Evolutionary conservation across 176 grass and related monocot genomes (phyloP), one percentile per base, ranked within the genome.

Genomic region (Neostapfia colusana): DNA sequence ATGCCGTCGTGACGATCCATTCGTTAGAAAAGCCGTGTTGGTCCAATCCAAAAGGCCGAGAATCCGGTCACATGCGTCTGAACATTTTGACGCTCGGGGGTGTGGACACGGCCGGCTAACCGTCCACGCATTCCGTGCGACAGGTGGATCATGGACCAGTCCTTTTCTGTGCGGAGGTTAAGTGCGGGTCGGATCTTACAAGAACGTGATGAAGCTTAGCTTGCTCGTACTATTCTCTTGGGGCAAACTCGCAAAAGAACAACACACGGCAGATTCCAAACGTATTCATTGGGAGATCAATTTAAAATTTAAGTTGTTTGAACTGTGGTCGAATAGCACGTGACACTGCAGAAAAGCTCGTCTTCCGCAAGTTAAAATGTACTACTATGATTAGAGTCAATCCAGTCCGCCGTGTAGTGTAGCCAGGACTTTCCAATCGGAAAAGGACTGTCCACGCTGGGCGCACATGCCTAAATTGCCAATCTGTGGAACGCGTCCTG

Each of bases 31-130:
- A 53, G 11, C 7, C 24, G 46, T n/a, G 66, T 25, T 36, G 40
- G 35, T 20, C 11, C 59, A 6, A 44, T 34, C 65, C 57, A 18
- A 31, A 20, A 38, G 5, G 5, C 3, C 15, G 24, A 41, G 3
- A 64, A 45, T 41, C 17, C 38, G 65, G 67, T n/a, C 57, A 79
- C 67, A 26, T 8, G 65, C 70, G 81, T 48, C 65, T 66, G 64
- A 83, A 70, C 21, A 20, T 8, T 5, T 6, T 38, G 64, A 48
- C 34, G 21, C 31, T 31, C 31, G 31, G 2, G 2, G 2, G 31
- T 31, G 31, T 3, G 31, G 31, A 31, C 31, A 31, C 31, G 31
- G 31, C 31, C 8, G 35, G 49, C 10, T 54, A 71, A 18, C 48
- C 17, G 58, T 15, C 58, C 26, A 28, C 14, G 14, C 58, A 28